phyloP scores from a whole-genome alignment of 495 filamentous ascomycete genomes.

The Aspergillus mulundensis region DNA sequence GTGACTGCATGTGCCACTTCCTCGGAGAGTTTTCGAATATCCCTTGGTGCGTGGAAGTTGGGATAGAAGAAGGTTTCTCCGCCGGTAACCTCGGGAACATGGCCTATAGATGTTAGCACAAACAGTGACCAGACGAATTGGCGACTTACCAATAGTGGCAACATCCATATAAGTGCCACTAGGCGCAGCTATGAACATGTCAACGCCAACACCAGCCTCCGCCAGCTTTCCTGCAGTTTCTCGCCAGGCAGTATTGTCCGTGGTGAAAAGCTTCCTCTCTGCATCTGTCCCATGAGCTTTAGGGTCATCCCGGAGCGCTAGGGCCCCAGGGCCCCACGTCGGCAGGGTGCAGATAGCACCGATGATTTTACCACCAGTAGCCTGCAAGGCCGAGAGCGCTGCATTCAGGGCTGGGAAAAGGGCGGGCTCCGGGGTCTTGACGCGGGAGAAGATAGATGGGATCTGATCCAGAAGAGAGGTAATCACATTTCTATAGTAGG shows the following conservation, averaged over 20 bases:
- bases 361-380: constrained; percentile 88
- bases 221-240: constrained; percentile 85
- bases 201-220: constrained; percentile 78
- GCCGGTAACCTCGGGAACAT: constrained; percentile 59
- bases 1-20: constrained; percentile 88
- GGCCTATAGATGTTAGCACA: constrained; percentile 22
- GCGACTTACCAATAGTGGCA: constrained; percentile 77
- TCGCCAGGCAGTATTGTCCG: constrained; percentile 79
- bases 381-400: constrained; percentile 71
- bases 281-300: constrained; percentile 83
- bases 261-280: constrained; percentile 87
- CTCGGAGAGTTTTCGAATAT: constrained; percentile 74
- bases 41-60: constrained; percentile 85
- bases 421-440: constrained; percentile 86
- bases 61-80: constrained; percentile 95
- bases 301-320: constrained; percentile 81
- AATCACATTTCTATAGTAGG: constrained; percentile 60
- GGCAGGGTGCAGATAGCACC: constrained; percentile 80
- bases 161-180: constrained; percentile 89
- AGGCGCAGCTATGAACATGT: constrained; percentile 91
- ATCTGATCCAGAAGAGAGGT: constrained; percentile 74
- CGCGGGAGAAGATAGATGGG: constrained; percentile 76
- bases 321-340: constrained; percentile 80
- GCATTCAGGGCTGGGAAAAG: constrained; percentile 80
- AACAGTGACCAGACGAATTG: not conserved